Base-by-base conservation (phyloP, 2,329 filamentous ascomycete species). In the Nemania serpens region DNA sequence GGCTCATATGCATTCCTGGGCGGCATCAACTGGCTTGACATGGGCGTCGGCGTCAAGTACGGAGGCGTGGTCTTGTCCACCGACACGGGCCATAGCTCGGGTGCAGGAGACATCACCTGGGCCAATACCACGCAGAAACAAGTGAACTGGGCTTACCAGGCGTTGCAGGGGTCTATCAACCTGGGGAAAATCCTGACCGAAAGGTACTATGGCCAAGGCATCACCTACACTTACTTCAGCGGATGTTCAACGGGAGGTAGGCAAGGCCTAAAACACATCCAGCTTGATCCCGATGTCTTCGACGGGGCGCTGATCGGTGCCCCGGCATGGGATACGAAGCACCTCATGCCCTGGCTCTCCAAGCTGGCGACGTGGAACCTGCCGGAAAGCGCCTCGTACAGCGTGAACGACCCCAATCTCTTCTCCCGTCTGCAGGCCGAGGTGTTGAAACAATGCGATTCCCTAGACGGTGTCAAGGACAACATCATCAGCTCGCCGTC, bases 231-330 rank as follows among this genome's bases (percentile, higher is more conserved):
- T 10, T 84, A 84, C 67, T 84, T 77, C 66, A 74, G 76, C 17
- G 82, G 82, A 15, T 85, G 83, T 67, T 83, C 80, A 1, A 84
- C 82, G 0, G 83, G 83, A 29, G 83, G 83, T 2, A 73, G 82
- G 5, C 81, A 86, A 69, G 83, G 81, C 5, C 70, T 63, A 15
- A 80, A 80, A 55, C 75, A 79, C 36, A 75, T 78, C 2, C 76
- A 84, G 64, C 70, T 76, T 36, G 81, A 78, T 58, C 81, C 82
- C 0, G 75, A 82, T 12, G 78, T 82, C 46, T 84, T 84, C 57
- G 81, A 84, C 57, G 82, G 82, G 7, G 78, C 82, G 5, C 67
- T 84, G 1, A 79, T 81, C 18, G 80, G 80, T 4, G 71, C 66
- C 17, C 74, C 74, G 41, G 78, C 79, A 1, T 84, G 78, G 79